Base-by-base conservation (phyloP, 1,284 basidiomycete species). In the Xanthoconium separans region DNA sequence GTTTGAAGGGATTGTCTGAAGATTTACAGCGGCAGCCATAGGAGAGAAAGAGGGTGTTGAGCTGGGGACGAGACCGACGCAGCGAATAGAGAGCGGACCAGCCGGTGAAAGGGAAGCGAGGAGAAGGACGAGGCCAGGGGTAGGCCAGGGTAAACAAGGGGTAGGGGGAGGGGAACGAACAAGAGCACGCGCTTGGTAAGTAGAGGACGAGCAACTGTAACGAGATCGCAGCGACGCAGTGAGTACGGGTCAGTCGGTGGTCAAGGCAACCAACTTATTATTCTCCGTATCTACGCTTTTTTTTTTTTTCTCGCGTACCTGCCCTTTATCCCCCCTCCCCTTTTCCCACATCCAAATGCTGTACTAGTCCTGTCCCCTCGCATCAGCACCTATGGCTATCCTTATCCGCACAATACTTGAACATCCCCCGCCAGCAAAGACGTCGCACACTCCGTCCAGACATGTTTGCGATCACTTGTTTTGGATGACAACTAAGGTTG, bases 21-120 rank as follows among this genome's bases (percentile, higher is more conserved):
- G 77, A 73, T 86, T 87, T 71, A 87, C 81, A 66, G 85, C 81
- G 71, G 85, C 81, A 71, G 85, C 80, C 85, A 88, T 87, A 60
- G 56, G 61, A 58, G 61, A 58, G 61, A 67, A 75, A 57, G 67
- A 69, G 55, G 62, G 70, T 65, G 71, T 68, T 61, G 66, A 66
- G 68, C 67, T 69, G 76, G 73, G 69, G 68, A 74, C 63, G 70
- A 67, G 68, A 71, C 74, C 61, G 63, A 68, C 64, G 56, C 64
- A 72, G 61, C 59, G 60, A 62, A 61, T 31, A 65, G 62, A 12
- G 18, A 36, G 58, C 61, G 67, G 65, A 66, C 66, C 69, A 68
- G 73, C 72, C 70, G 65, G 57, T 34, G 60, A 42, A 56, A 36
- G 29, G 53, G 47, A 51, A 47, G 44, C 39, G 51, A 46, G 56